These are phyloP conservation scores for Ophiobolus disseminans DNA, from an alignment of 2,329 filamentous ascomycete species.

Conservation along the genomic window DNA sequence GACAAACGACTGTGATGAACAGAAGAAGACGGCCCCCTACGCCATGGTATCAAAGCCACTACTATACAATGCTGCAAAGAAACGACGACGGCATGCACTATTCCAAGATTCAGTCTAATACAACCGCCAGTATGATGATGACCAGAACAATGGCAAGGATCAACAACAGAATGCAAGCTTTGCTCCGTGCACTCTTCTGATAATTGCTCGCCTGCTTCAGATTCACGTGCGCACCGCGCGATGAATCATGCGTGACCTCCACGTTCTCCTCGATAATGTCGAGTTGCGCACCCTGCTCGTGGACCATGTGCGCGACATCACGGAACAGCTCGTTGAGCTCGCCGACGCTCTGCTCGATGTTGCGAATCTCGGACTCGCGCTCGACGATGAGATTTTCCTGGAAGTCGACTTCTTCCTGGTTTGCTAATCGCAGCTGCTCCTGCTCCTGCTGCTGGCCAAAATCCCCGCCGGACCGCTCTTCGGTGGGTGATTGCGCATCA, in stretches of 20 bases:
- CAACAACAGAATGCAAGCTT: slow-evolving; percentile 88
- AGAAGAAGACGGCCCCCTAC: not conserved
- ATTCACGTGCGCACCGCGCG: slow-evolving; percentile 83
- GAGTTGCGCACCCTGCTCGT: slow-evolving; percentile 88
- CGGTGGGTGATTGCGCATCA: slow-evolving; percentile 55
- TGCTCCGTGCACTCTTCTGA: slow-evolving; percentile 94
- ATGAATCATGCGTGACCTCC: slow-evolving; percentile 80
- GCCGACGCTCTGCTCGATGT: slow-evolving; percentile 94
- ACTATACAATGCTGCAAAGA: slow-evolving; percentile 3
- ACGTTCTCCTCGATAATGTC: slow-evolving; percentile 90
- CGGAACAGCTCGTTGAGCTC: slow-evolving; percentile 97
- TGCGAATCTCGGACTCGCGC: slow-evolving; percentile 94
- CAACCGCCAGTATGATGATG: slow-evolving; percentile 86
- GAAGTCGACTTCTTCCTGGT: slow-evolving; percentile 96
- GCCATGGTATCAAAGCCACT: slow-evolving; percentile 16
- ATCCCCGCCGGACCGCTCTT: slow-evolving; percentile 54
- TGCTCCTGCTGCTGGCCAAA: slow-evolving; percentile 68
- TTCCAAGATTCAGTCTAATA: slow-evolving; percentile 67
- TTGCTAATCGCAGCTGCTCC: slow-evolving; percentile 79
- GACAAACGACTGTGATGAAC: not conserved
- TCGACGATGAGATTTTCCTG: slow-evolving; percentile 95
- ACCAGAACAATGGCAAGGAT: slow-evolving; percentile 88
- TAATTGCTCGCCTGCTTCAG: slow-evolving; percentile 85
- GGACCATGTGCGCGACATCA: slow-evolving; percentile 97
- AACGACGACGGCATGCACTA: not conserved